Conservation (phyloP, 2,329 filamentous ascomycete species). For the Fusarium sp. region DNA sequence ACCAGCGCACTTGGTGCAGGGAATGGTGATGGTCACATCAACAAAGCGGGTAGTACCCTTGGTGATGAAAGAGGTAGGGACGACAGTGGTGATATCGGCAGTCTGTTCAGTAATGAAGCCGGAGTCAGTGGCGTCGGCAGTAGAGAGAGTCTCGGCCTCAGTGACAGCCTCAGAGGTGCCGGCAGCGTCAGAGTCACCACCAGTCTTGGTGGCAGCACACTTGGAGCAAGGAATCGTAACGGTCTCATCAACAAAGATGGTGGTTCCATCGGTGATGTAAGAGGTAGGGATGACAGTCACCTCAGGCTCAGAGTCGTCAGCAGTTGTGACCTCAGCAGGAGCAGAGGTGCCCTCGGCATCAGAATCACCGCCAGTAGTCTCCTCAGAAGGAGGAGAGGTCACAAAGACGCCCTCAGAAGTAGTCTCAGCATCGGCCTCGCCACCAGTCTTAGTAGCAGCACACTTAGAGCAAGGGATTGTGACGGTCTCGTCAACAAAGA, state of each 20-base stretch:
- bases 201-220: slow-evolving; percentile 30
- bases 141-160: slow-evolving; percentile 21
- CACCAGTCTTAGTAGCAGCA: slow-evolving; percentile 23
- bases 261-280: slow-evolving; percentile 39
- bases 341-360: slow-evolving; percentile 17
- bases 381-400: slow-evolving; percentile 17
- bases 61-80: slow-evolving; percentile 41
- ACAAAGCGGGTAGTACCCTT: slow-evolving; percentile 38
- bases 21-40: slow-evolving; percentile 40
- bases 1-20: slow-evolving; percentile 36
- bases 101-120: slow-evolving; percentile 29
- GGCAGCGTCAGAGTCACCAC: background rate
- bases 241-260: slow-evolving; percentile 41
- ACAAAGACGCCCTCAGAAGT: background rate
- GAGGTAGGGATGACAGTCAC: slow-evolving; percentile 38
- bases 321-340: background rate
- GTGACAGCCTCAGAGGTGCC: slow-evolving; percentile 1
- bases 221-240: slow-evolving; percentile 41
- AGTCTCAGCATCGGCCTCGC: slow-evolving; percentile 9
- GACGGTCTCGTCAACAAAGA: slow-evolving; percentile 39
- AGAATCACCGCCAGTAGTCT: slow-evolving; percentile 27
- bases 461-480: slow-evolving; percentile 43
- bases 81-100: slow-evolving; percentile 37
- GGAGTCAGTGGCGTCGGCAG: slow-evolving; percentile 13
- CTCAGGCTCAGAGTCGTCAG: slow-evolving; percentile 10